Conservation (phyloP, 345 rosid species). For the Aurinia saxatilis region DNA sequence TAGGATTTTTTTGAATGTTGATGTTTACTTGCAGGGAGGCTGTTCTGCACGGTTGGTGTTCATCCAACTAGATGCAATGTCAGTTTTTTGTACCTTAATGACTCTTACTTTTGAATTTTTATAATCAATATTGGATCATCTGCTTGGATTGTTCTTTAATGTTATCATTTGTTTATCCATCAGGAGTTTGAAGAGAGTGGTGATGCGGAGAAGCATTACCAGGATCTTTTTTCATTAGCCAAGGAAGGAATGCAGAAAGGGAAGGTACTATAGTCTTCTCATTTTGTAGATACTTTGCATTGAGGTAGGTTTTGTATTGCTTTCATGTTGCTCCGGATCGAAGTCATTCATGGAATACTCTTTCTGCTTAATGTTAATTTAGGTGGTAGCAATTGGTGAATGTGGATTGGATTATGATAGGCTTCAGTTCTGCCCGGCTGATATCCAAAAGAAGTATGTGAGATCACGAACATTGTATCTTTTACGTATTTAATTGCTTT, state of each 20-base stretch:
- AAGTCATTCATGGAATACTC: neutral
- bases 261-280: constrained; percentile 46
- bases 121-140: too few relatives aligned
- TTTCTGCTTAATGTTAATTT: neutral
- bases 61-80: constrained; percentile 99
- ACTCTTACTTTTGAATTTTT: too few relatives aligned
- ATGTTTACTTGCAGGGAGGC: constrained; percentile 50
- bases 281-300: neutral
- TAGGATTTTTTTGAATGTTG: neutral
- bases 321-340: neutral
- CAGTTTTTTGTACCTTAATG: constrained; percentile 4
- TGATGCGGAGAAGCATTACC: constrained; percentile 83
- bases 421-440: constrained; percentile 83
- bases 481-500: neutral
- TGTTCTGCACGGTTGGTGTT: constrained; percentile 90
- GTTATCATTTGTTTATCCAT: constrained; percentile 3
- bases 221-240: constrained; percentile 68
- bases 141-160: constrained; percentile 9
- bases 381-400: constrained; percentile 97
- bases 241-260: constrained; percentile 84
- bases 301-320: neutral
- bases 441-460: constrained; percentile 75
- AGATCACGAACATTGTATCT: constrained; percentile 1
- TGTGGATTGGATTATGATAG: constrained; percentile 98
- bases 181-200: constrained; percentile 92